Evolutionary conservation across 2,329 filamentous ascomycete genomes (phyloP).

Genomic region (Colletotrichum sansevieriae): DNA sequence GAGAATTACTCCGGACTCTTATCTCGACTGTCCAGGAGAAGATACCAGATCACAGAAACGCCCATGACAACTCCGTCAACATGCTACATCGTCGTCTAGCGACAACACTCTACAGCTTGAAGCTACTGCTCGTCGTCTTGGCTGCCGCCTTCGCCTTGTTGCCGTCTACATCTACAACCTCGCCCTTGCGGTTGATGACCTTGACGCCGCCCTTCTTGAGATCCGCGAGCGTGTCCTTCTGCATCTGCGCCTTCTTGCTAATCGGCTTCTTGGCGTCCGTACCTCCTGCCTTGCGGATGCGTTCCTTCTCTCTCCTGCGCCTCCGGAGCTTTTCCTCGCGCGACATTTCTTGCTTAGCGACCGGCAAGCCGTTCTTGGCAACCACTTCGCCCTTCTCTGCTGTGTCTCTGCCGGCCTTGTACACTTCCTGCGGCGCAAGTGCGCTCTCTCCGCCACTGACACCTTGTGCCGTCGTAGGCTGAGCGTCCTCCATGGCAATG

Average conservation of each 20-base stretch:
- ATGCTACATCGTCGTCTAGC: not conserved
- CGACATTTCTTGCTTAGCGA: constrained; percentile 87
- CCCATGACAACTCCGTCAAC: constrained; percentile 29
- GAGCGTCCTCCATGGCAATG: constrained; percentile 93
- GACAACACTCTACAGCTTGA: constrained; percentile 68
- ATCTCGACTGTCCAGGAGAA: not conserved
- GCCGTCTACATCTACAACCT: constrained; percentile 86
- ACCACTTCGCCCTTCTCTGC: constrained; percentile 78
- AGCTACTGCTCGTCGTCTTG: constrained; percentile 67
- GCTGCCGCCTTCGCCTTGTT: constrained; percentile 74
- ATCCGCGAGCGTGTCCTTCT: constrained; percentile 69
- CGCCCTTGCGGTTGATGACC: constrained; percentile 91
- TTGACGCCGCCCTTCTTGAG: constrained; percentile 89
- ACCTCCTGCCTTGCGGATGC: constrained; percentile 77
- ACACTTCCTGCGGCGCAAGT: constrained; percentile 95
- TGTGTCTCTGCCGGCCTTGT: constrained; percentile 79
- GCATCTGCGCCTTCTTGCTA: constrained; percentile 68
- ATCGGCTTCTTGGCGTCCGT: constrained; percentile 59
- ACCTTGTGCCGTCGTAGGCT: constrained; percentile 84
- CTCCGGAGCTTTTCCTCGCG: constrained; percentile 85
- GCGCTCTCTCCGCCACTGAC: constrained; percentile 77
- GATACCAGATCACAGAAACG: constrained; percentile 7
- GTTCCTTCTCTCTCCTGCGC: constrained; percentile 87
- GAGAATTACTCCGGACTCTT: constrained; percentile 19
- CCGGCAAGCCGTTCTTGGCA: constrained; percentile 80